Evolutionary conservation across 1,284 basidiomycete species (phyloP).

Genomic region (Rhodotorula sp.): DNA sequence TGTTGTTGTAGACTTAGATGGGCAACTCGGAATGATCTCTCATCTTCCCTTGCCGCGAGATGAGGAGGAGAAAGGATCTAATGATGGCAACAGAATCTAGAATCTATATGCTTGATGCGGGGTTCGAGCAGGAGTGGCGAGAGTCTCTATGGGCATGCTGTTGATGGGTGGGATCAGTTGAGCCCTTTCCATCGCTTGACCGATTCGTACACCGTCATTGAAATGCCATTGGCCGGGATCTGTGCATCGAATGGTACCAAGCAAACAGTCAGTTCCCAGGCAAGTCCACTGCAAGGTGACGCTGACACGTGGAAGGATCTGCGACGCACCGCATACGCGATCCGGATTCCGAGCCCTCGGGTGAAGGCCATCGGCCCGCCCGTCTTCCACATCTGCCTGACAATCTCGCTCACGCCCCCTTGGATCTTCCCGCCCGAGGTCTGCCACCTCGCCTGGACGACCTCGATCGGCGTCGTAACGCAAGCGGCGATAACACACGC

Average conservation of each 20-base stretch:
- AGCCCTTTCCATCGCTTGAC: slow-evolving; percentile 37
- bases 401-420: slow-evolving; percentile 35
- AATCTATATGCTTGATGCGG: slow-evolving; percentile 2
- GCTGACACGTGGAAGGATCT: not conserved
- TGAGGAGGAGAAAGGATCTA: not conserved
- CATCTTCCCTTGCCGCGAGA: too few relatives aligned
- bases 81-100: not conserved
- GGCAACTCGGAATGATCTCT: too few relatives aligned
- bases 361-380: slow-evolving; percentile 38
- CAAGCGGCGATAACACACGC: slow-evolving; percentile 34
- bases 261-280: not conserved
- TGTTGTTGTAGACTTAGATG: not conserved
- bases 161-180: slow-evolving; percentile 4
- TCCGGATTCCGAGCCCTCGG: slow-evolving; percentile 37
- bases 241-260: not conserved
- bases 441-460: slow-evolving; percentile 44
- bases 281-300: too few relatives aligned
- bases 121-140: not conserved
- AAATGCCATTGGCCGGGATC: slow-evolving; percentile 42
- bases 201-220: slow-evolving; percentile 40
- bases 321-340: slow-evolving; percentile 39
- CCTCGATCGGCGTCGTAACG: slow-evolving; percentile 41
- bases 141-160: not conserved
- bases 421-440: slow-evolving; percentile 23
- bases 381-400: slow-evolving; percentile 31